Conservation (phyloP, 1,139 yeast species). For the Oligophagozyma castellii region DNA sequence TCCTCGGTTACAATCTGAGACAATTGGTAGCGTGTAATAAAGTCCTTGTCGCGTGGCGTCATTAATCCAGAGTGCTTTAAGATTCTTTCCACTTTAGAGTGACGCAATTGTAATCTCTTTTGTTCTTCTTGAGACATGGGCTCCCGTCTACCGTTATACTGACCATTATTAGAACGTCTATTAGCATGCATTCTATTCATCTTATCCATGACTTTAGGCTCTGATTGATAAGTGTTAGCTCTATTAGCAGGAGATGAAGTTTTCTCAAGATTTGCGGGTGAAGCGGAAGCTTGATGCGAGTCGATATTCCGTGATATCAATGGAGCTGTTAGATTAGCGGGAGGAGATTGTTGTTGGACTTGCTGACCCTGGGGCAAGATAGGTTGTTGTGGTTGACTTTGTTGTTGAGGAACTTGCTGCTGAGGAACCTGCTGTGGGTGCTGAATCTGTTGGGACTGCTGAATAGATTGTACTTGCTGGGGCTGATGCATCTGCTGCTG, state of each 20-base stretch:
- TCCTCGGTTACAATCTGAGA: constrained; percentile 95
- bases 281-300: no score
- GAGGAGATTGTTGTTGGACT: constrained; percentile 2
- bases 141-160: constrained; percentile 17
- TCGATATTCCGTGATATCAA: no score
- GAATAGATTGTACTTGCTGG: not conserved
- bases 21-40: constrained; percentile 83
- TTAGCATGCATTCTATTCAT: no score
- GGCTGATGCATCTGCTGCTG: constrained; percentile 2
- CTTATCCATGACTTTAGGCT: no score
- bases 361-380: constrained; percentile 1
- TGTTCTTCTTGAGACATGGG: constrained; percentile 38
- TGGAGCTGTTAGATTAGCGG: constrained; percentile 1
- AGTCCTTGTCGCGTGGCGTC: constrained; percentile 95
- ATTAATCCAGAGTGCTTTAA: constrained; percentile 81
- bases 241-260: no score
- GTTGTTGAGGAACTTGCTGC: constrained; percentile 1
- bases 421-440: constrained; percentile 3
- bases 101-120: constrained; percentile 50
- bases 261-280: no score
- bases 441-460: no score
- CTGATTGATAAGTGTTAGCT: no score
- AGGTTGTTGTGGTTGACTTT: constrained; percentile 1
- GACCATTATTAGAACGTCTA: no score
- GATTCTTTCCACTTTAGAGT: constrained; percentile 66